Evolutionary conservation across 805 yeast species (phyloP), one percentile per base, ranked within the genome.

Genomic region (Kregervanrija fluxuum): DNA sequence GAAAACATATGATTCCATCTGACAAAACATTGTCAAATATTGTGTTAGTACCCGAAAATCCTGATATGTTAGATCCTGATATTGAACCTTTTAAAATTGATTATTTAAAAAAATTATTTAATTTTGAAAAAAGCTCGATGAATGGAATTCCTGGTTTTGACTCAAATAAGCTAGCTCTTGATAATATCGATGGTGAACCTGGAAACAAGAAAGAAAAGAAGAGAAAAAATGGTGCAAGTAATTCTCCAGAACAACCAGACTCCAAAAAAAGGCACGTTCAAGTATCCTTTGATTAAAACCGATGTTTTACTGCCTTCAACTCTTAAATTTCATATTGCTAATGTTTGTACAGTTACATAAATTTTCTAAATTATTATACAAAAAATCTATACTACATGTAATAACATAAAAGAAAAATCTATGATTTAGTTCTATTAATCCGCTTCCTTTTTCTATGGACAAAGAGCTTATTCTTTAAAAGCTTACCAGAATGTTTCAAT

Each of bases 81-180:
- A 69, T 80, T 15, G 68, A 73, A 33, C 70, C 66, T 33, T 67
- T 82, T 32, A 80, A 78, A 35, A 65, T 72, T 6, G 66, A 66
- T n/a, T 59, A 74, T 42, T 65, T 84, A 30, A 61, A 62, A 11
- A 61, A 66, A 16, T 77, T 79, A 8, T 64, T 86, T 45, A 68
- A 69, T 48, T 79, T 86, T 49, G 85, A 81, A 38, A 79, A 74
- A 52, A 80, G 87, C 2, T 74, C 83, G 0, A 72, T 76, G 13
- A 70, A 77, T 44, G 93, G 93, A 1, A 74, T 86, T 12, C 87
- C 90, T 0, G 95, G 91, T 0, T 84, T 85, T 56, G 85, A 83
- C 52, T 66, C 84, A 9, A 66, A 79, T 4, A 75, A 80, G 49
- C 70, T 86, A 54, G 93, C 85, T 4, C 72, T 80, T 41, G 74